Percentiles rank a stretch among this genome's conserved stretches.
Evolutionary conservation across 2,329 filamentous ascomycete genomes (phyloP).

Genomic region (Cylindrodendrum hubeiense): DNA sequence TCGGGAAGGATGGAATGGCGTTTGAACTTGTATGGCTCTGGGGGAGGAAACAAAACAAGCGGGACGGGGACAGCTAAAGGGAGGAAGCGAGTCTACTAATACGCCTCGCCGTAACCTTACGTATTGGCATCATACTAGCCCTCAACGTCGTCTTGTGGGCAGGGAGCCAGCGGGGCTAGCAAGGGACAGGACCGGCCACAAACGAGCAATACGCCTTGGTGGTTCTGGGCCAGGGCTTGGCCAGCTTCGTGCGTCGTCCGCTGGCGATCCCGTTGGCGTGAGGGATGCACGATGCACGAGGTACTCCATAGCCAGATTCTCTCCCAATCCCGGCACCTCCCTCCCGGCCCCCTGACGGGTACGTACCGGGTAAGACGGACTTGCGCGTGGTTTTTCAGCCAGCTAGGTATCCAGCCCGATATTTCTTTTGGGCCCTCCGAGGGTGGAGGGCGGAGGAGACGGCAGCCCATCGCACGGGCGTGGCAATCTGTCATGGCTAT

Average conservation of each 20-base stretch:
- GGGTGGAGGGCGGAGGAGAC: constrained; percentile 18
- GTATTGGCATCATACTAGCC: constrained; percentile 37
- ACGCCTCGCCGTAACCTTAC: constrained; percentile 41
- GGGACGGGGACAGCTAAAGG: constrained; percentile 19
- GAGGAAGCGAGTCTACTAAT: constrained; percentile 41
- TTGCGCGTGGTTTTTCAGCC: constrained; percentile 40
- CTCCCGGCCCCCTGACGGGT: constrained; percentile 5
- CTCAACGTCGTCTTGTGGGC: constrained; percentile 30
- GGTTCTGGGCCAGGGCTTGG: constrained; percentile 3
- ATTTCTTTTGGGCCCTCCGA: constrained; percentile 22
- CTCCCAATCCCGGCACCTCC: neutral
- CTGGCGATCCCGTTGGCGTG: constrained; percentile 3
- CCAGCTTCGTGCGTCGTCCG: neutral
- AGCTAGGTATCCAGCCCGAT: constrained; percentile 11
- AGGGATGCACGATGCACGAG: neutral
- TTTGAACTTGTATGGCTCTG: constrained; percentile 43
- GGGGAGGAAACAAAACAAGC: constrained; percentile 38
- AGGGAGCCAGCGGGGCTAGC: constrained; percentile 14
- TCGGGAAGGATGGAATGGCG: constrained; percentile 45
- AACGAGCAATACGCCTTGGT: constrained; percentile 12
- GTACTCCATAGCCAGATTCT: neutral
- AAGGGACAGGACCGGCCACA: constrained; percentile 15
- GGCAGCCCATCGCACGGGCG: constrained; percentile 37
- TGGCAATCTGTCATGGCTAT: constrained; percentile 39
- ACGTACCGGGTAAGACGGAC: constrained; percentile 12